Evolutionary conservation across 192 early-diverging fungal genomes (phyloP).

Genomic region (Umbelopsis sp.): DNA sequence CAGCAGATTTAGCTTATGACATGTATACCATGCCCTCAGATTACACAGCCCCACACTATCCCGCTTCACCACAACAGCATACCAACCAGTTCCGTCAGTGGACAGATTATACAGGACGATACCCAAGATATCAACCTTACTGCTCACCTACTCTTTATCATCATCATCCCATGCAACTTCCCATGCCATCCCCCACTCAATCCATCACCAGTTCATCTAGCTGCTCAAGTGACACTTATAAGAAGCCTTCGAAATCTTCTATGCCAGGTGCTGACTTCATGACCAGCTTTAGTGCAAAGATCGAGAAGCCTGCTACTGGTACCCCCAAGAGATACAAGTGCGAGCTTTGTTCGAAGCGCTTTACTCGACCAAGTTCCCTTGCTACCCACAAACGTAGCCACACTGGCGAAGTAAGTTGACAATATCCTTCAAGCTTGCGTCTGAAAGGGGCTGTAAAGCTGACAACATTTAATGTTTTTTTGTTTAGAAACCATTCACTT

Average conservation of each 20-base stretch:
- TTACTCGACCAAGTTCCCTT: conserved; percentile 36
- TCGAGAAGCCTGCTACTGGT: conserved; percentile 16
- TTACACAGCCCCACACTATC: neutral
- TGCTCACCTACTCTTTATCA: conserved; percentile 13
- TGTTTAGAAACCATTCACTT: conserved; percentile 44
- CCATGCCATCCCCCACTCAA: conserved; percentile 19
- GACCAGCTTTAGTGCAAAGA: conserved; percentile 16
- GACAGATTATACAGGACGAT: neutral
- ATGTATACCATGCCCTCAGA: conserved; percentile 14
- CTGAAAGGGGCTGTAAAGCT: neutral
- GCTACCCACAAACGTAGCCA: conserved; percentile 38
- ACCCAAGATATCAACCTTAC: conserved; percentile 16
- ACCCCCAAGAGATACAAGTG: conserved; percentile 37
- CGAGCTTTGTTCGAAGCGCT: conserved; percentile 28
- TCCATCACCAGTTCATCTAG: conserved; percentile 8
- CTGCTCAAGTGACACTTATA: conserved; percentile 2
- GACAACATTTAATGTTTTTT: neutral
- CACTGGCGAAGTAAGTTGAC: conserved; percentile 34
- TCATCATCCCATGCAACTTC: conserved; percentile 17
- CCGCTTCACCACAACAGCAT: conserved; percentile 1
- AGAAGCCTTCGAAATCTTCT: conserved; percentile 3
- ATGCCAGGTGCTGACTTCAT: conserved; percentile 16
- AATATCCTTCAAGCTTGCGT: neutral
- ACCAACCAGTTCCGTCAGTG: conserved; percentile 9
- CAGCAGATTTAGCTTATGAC: conserved; percentile 10